Percentiles rank a stretch among this genome's conserved stretches.
These are phyloP conservation scores for Aulographum hederae DNA, from an alignment of 2,329 filamentous ascomycete genomes.

Conservation along the genomic window DNA sequence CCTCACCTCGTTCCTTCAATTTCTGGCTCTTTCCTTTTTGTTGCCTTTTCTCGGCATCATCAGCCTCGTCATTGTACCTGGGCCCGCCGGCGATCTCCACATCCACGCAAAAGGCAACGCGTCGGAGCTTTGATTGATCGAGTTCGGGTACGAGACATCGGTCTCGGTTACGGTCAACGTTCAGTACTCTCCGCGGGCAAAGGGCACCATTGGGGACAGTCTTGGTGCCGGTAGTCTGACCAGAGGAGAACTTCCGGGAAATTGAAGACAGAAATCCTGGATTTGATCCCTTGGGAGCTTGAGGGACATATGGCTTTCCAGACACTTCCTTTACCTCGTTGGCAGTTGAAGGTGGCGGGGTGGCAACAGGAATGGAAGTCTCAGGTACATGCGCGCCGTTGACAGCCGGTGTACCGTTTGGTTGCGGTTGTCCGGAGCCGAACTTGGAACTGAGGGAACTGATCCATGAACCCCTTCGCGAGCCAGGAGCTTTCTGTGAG, in stretches of 20 bases:
- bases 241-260: constrained; percentile 63
- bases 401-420: constrained; percentile 8
- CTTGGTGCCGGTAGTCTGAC: constrained; percentile 18
- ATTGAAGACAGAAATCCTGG: constrained; percentile 65
- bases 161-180: constrained; percentile 64
- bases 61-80: constrained; percentile 47
- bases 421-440: constrained; percentile 19
- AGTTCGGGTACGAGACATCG: constrained; percentile 66
- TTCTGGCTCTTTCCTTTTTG: constrained; percentile 44
- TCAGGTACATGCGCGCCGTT: not conserved
- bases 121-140: constrained; percentile 60
- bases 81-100: constrained; percentile 89
- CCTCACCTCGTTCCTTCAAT: constrained; percentile 51
- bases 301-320: constrained; percentile 47
- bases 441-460: constrained; percentile 88
- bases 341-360: constrained; percentile 18
- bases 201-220: constrained; percentile 45
- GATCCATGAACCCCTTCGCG: constrained; percentile 70
- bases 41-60: constrained; percentile 28
- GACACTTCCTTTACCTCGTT: no score
- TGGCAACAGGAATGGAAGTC: no score
- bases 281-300: constrained; percentile 49
- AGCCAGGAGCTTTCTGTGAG: no score
- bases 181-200: constrained; percentile 66
- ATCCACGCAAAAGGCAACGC: constrained; percentile 91